phyloP scores from a whole-genome alignment of 2,329 filamentous ascomycete species.

The Botryotinia calthae region DNA sequence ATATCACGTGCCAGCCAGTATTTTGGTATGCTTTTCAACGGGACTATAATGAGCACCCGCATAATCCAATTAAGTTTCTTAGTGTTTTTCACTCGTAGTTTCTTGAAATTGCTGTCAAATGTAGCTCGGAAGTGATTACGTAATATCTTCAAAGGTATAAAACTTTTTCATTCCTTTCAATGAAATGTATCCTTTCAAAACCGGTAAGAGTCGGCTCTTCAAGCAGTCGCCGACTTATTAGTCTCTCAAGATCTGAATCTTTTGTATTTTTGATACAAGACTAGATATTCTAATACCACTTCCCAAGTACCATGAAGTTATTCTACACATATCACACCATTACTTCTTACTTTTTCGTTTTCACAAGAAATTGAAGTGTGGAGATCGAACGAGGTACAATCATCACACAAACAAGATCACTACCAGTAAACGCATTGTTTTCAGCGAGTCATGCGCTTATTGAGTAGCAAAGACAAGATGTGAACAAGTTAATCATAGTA shows the following conservation, averaged over 20 bases:
- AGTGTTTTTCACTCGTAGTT: too few species aligned
- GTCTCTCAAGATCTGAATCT: neutral
- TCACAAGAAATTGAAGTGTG: neutral
- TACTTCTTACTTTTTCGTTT: neutral
- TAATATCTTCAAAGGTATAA: too few species aligned
- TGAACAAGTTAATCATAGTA: fast-evolving
- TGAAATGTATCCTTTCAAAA: neutral
- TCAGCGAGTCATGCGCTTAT: neutral
- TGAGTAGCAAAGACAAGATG: neutral
- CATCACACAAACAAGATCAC: neutral
- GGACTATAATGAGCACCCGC: neutral
- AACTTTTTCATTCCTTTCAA: neutral
- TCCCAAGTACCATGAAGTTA: neutral
- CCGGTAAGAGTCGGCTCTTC: neutral
- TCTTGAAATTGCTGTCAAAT: too few species aligned
- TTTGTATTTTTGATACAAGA: neutral
- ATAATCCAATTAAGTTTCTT: too few species aligned
- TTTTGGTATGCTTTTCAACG: neutral
- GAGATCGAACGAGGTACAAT: neutral
- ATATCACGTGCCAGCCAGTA: neutral
- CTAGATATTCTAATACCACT: neutral
- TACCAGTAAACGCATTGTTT: neutral
- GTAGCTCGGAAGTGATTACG: too few species aligned
- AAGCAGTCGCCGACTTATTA: neutral
- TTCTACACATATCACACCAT: neutral